Percentiles rank a stretch among this genome's conserved stretches.
These are phyloP conservation scores for Pleurotus citrinopileatus DNA, from an alignment of 768 basidiomycete species.

Conservation along the genomic window DNA sequence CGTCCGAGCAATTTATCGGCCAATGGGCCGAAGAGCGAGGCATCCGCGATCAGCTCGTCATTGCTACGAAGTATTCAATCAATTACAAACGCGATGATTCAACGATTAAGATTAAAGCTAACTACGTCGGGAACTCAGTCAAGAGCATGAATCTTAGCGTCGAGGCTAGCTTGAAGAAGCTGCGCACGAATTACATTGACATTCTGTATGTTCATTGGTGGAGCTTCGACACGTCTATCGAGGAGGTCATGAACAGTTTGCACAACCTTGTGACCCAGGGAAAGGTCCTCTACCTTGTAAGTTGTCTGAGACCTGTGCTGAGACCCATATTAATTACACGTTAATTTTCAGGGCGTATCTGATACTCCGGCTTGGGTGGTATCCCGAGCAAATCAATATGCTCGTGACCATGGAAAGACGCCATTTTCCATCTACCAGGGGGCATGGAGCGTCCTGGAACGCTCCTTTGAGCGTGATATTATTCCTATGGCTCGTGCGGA, in stretches of 20 bases:
- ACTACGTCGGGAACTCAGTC: constrained; percentile 45
- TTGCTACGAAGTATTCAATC: constrained; percentile 31
- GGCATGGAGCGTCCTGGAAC: constrained; percentile 37
- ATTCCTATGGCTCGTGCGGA: constrained; percentile 41
- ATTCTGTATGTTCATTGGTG: constrained; percentile 46
- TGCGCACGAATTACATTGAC: constrained; percentile 46
- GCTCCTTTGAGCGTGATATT: constrained; percentile 53
- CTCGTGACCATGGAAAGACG: constrained; percentile 42
- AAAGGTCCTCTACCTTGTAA: constrained; percentile 47
- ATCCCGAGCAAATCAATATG: constrained; percentile 46
- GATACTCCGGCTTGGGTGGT: constrained; percentile 51
- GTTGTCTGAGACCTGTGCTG: background rate
- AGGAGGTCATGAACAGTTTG: constrained; percentile 56
- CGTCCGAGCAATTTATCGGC: constrained; percentile 37
- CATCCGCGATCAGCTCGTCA: constrained; percentile 37
- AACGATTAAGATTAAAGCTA: constrained; percentile 27
- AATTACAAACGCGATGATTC: constrained; percentile 25
- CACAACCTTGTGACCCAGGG: constrained; percentile 48
- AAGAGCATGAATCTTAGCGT: constrained; percentile 43
- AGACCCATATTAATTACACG: too few species aligned
- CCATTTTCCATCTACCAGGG: constrained; percentile 58
- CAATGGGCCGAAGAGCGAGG: constrained; percentile 39
- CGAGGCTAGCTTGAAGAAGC: constrained; percentile 41
- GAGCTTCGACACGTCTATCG: constrained; percentile 50
- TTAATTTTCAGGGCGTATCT: constrained; percentile 29